A percentile compares a stretch with the other conserved stretches of the same genome.
Conservation (phyloP, 108 stramenopile genomes). For the Mayamaea pseudoterrestris region DNA sequence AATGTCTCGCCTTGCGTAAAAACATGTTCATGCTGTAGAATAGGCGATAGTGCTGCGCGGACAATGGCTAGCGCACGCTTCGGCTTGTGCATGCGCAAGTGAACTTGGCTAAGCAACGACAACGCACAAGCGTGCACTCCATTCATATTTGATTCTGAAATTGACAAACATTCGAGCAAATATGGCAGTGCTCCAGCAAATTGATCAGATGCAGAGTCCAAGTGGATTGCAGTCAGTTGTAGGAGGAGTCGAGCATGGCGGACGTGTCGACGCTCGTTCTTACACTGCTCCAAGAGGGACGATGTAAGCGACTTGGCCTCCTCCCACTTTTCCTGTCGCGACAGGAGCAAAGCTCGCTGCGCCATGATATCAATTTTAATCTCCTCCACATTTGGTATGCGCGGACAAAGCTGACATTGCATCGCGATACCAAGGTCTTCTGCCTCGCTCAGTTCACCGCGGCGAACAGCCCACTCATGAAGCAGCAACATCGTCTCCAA, state of each 20-base stretch:
- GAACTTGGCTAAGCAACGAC: constrained; percentile 40
- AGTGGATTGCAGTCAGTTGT: constrained; percentile 33
- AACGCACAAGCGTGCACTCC: constrained; percentile 60
- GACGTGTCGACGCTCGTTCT: constrained; percentile 19
- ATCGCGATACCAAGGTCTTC: constrained; percentile 10
- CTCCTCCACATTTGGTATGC: constrained; percentile 11
- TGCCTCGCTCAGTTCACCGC: constrained; percentile 20
- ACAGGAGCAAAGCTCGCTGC: constrained; percentile 14
- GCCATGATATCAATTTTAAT: constrained; percentile 14
- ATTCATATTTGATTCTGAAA: constrained; percentile 54
- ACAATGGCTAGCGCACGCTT: constrained; percentile 48
- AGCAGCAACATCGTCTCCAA: constrained; percentile 11
- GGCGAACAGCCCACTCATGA: constrained; percentile 32
- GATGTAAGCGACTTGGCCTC: constrained; percentile 8
- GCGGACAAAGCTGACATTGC: constrained; percentile 17
- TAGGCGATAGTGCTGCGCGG: constrained; percentile 34
- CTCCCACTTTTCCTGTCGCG: constrained; percentile 17
- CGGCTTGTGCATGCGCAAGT: constrained; percentile 35
- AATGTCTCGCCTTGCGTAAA: constrained; percentile 60
- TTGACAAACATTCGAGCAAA: constrained; percentile 49
- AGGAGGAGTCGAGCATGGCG: constrained; percentile 39
- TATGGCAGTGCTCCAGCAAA: constrained; percentile 26
- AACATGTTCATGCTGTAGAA: constrained; percentile 56
- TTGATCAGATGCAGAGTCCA: constrained; percentile 24
- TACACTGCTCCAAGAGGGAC: constrained; percentile 4